Conservation (phyloP, 2,329 filamentous ascomycete species). For the Diplodia scrobiculata region DNA sequence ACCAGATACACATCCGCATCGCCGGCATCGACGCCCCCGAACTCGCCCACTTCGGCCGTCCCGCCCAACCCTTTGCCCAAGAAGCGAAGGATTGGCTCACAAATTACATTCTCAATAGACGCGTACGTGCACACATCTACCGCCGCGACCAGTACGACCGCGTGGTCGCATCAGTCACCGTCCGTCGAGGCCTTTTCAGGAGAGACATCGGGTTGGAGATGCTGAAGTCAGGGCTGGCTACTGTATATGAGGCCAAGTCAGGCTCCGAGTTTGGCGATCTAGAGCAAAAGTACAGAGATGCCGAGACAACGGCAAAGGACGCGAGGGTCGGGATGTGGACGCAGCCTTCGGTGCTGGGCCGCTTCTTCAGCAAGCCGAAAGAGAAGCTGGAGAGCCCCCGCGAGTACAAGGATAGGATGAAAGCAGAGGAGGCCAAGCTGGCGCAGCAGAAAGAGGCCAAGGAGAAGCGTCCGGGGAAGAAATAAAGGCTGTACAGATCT, state of each 20-base stretch:
- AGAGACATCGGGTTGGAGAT: conserved; percentile 87
- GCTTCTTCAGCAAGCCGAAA: conserved; percentile 52
- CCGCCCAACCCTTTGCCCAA: conserved; percentile 77
- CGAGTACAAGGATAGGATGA: conserved; percentile 73
- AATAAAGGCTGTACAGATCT: not conserved
- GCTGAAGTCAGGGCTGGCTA: conserved; percentile 81
- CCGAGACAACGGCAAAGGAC: conserved; percentile 58
- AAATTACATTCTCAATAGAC: conserved; percentile 67
- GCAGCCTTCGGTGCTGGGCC: conserved; percentile 44
- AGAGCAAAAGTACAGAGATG: conserved; percentile 64
- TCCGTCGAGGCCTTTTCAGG: conserved; percentile 67
- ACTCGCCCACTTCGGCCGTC: conserved; percentile 84
- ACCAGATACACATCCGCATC: conserved; percentile 80
- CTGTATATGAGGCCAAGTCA: conserved; percentile 88
- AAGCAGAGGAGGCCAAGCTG: conserved; percentile 47
- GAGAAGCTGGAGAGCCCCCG: conserved; percentile 71
- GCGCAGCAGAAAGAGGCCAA: conserved; percentile 31
- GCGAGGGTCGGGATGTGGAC: conserved; percentile 67
- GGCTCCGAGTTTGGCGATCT: conserved; percentile 82
- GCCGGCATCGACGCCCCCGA: conserved; percentile 95
- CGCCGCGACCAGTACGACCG: conserved; percentile 89
- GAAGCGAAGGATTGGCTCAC: conserved; percentile 85
- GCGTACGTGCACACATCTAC: conserved; percentile 81
- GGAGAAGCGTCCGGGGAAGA: conserved; percentile 7
- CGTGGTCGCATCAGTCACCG: conserved; percentile 80